These are phyloP conservation scores for Talaromyces sp. DNA, from an alignment of 2,329 filamentous ascomycete species.

Conservation along the genomic window DNA sequence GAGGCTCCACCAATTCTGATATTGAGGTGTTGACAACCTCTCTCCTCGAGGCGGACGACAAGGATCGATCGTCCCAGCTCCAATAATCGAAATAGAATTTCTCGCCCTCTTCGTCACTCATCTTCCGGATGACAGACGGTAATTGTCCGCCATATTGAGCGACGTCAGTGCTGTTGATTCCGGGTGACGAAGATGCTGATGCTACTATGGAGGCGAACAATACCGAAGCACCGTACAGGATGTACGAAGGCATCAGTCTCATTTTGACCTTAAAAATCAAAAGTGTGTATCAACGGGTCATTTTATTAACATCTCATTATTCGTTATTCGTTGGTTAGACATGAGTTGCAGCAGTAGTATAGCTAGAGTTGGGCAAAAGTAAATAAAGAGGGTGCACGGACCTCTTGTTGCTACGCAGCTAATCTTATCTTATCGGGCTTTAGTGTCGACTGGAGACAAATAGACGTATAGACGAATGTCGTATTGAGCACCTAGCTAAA, in stretches of 20 bases:
- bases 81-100: conserved; percentile 49
- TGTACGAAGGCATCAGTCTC: background rate
- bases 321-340: background rate
- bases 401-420: conserved; percentile 10
- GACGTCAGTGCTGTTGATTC: background rate
- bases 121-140: conserved; percentile 39
- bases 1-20: conserved; percentile 10
- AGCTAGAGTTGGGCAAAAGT: background rate
- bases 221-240: background rate
- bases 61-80: conserved; percentile 19
- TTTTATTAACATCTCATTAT: background rate
- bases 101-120: conserved; percentile 45
- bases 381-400: conserved; percentile 8
- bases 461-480: background rate
- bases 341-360: background rate
- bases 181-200: background rate
- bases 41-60: conserved; percentile 3
- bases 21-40: background rate
- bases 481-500: background rate
- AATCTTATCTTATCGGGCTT: conserved; percentile 1
- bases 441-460: background rate
- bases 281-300: background rate
- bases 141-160: conserved; percentile 25
- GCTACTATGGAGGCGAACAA: background rate
- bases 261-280: background rate